Evolutionary conservation across 805 yeast species (phyloP), one percentile per base, ranked within the genome.

Genomic region (Zygosaccharomyces bailii): DNA sequence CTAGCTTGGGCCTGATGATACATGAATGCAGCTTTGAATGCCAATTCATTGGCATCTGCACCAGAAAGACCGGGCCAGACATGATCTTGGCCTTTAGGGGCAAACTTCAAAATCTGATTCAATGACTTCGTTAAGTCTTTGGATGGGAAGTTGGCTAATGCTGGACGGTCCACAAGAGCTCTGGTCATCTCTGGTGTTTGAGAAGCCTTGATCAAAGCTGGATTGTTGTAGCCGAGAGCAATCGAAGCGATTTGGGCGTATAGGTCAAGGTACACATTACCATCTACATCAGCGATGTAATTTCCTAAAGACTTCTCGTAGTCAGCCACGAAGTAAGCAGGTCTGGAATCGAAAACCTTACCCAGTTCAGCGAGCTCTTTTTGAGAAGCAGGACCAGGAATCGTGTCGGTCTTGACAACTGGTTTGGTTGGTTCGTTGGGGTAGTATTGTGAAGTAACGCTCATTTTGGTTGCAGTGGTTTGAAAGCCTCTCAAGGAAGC

Each of bases 381-480:
- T 55, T 71, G 57, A 49, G 86, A 75, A 56, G 74, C 70, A 32
- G 95, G 91, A 35, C 96, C 96, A 36, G 96, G 96, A 55, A 85
- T 71, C 14, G 72, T 60, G 10, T 70, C 53, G n/a, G 86, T 73
- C 49, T 65, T 70, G 39, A 87, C 75, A 9, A 61, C 60, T 46
- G 98, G 97, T 34, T 67, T 75, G 25, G 71, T 52, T 52, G 96
- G 96, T 71, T 90, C 98, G 50, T 72, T 60, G 52, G 95, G 95
- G 72, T 84, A 89, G 67, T 80, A 79, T 45, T 66, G 61, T 31
- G 72, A 76, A 50, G 78, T 67, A 55, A 75, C 68, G 25, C 82
- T 75, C 55, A 51, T 52, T 20, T 20, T 37, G 14, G 14, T 25
- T 6, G 33, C 30, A 25, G 32, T 37, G 9, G 33, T 14, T 25